Evolutionary conservation across 768 basidiomycete species (phyloP).

Genomic region (Lactifluus piperatus): DNA sequence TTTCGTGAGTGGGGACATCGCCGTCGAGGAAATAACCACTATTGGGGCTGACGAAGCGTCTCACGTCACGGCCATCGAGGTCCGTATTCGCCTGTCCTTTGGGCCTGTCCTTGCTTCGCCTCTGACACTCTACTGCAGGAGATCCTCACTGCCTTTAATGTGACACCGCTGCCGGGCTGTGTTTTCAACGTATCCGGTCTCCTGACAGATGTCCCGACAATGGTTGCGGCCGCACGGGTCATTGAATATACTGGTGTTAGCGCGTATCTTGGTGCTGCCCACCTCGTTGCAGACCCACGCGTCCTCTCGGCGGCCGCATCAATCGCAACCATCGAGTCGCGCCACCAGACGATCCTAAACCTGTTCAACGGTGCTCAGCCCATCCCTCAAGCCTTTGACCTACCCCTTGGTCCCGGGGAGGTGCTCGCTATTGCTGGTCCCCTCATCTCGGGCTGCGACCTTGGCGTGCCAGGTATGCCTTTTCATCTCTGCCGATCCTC

Average conservation of each 20-base stretch:
- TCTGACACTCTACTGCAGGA: constrained; percentile 25
- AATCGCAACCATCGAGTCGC: constrained; percentile 75
- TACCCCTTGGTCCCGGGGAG: constrained; percentile 59
- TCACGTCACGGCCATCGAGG: constrained; percentile 50
- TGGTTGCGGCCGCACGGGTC: constrained; percentile 62
- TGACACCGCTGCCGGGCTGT: constrained; percentile 46
- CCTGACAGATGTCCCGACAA: constrained; percentile 56
- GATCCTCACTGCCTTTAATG: constrained; percentile 47
- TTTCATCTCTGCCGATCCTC: fast-evolving
- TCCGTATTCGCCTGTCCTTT: constrained; percentile 20
- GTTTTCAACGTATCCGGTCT: constrained; percentile 58
- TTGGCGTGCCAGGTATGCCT: constrained; percentile 45
- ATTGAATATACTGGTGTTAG: constrained; percentile 70
- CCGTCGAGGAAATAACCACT: constrained; percentile 49
- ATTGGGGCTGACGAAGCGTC: constrained; percentile 57
- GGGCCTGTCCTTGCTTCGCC: neutral
- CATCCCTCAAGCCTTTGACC: constrained; percentile 64
- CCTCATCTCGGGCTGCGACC: constrained; percentile 63
- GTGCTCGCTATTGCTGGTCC: constrained; percentile 59
- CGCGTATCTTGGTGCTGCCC: constrained; percentile 70
- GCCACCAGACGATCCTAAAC: constrained; percentile 75
- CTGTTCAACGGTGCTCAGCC: constrained; percentile 50
- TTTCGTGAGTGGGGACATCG: constrained; percentile 43
- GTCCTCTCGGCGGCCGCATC: constrained; percentile 59
- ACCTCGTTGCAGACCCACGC: constrained; percentile 49